These are phyloP conservation scores for Adansonia digitata DNA, from an alignment of 345 rosid species.

Conservation along the genomic window DNA sequence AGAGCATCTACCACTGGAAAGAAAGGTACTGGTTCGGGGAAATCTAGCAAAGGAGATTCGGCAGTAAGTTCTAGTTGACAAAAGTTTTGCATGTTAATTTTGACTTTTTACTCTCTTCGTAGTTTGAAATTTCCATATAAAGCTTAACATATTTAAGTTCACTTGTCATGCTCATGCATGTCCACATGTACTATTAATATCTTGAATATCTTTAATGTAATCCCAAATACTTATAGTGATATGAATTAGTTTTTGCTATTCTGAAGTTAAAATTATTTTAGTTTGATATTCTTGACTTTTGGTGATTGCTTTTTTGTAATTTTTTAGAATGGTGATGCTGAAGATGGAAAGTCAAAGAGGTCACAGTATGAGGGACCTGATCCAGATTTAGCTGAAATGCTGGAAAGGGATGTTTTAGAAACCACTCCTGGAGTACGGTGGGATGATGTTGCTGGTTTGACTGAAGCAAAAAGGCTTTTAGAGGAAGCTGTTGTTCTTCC, in stretches of 20 bases:
- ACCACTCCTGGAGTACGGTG: slow-evolving; percentile 95
- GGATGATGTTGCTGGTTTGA: slow-evolving; percentile 99
- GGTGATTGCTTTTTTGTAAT: slow-evolving; percentile 20
- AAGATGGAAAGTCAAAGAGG: slow-evolving; percentile 84
- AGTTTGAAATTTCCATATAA: background rate
- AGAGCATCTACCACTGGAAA: slow-evolving; percentile 72
- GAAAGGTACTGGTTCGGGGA: slow-evolving; percentile 66
- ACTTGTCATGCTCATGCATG: background rate
- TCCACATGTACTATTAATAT: background rate
- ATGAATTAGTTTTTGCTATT: background rate
- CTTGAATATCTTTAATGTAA: background rate
- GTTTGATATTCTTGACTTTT: background rate
- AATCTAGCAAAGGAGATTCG: slow-evolving; percentile 71
- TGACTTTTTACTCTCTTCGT: background rate
- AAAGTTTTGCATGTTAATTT: background rate
- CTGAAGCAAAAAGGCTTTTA: slow-evolving; percentile 95
- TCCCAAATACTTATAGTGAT: background rate
- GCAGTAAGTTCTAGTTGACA: slow-evolving; percentile 38
- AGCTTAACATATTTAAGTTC: background rate
- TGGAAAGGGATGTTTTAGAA: slow-evolving; percentile 99
- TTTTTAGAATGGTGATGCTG: slow-evolving; percentile 77
- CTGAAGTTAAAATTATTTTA: background rate
- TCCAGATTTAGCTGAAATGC: slow-evolving; percentile 94
- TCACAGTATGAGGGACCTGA: slow-evolving; percentile 95
- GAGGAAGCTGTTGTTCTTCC: slow-evolving; percentile 99